Conservation (phyloP, 164 flowering plant genomes). For the Annona squamosa region DNA sequence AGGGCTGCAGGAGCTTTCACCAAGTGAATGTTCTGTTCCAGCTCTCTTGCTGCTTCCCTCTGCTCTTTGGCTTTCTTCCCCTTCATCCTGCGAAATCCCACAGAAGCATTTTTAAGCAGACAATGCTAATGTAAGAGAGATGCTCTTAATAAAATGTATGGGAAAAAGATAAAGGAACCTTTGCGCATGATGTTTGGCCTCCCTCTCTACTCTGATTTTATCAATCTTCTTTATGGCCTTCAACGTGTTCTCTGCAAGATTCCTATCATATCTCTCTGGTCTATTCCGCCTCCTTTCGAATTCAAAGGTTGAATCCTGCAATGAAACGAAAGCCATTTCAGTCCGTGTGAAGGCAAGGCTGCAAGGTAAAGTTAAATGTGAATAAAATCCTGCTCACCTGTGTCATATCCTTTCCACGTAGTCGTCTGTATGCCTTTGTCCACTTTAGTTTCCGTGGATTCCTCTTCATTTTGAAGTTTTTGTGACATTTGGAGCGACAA, state of each 20-base stretch:
- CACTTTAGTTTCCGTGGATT: slow-evolving; percentile 93
- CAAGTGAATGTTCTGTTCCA: slow-evolving; percentile 49
- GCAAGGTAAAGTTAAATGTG: not conserved
- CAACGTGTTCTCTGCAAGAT: slow-evolving; percentile 19
- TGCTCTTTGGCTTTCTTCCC: slow-evolving; percentile 18
- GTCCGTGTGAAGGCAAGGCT: not conserved
- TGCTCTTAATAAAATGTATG: not conserved
- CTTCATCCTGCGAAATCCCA: slow-evolving; percentile 16
- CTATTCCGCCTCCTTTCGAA: slow-evolving; percentile 29
- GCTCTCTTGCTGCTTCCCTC: slow-evolving; percentile 29
- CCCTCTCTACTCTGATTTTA: slow-evolving; percentile 17
- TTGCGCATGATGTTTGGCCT: slow-evolving; percentile 6
- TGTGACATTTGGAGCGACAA: slow-evolving; percentile 92
- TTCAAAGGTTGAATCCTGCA: slow-evolving; percentile 26
- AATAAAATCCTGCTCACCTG: slow-evolving; percentile 34
- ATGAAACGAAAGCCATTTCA: not conserved
- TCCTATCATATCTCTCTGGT: slow-evolving; percentile 27
- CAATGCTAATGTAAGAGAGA: not conserved
- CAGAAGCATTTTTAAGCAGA: too few relatives aligned
- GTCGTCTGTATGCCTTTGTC: slow-evolving; percentile 82
- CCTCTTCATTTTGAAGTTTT: slow-evolving; percentile 94
- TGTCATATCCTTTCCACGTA: slow-evolving; percentile 93
- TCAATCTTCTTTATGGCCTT: slow-evolving; percentile 26
- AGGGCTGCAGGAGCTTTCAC: slow-evolving; percentile 49
- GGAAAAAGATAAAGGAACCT: slow-evolving; percentile 12